Evolutionary conservation across 441 rosid species (phyloP).

Genomic region (Dalechampia spathulata): DNA sequence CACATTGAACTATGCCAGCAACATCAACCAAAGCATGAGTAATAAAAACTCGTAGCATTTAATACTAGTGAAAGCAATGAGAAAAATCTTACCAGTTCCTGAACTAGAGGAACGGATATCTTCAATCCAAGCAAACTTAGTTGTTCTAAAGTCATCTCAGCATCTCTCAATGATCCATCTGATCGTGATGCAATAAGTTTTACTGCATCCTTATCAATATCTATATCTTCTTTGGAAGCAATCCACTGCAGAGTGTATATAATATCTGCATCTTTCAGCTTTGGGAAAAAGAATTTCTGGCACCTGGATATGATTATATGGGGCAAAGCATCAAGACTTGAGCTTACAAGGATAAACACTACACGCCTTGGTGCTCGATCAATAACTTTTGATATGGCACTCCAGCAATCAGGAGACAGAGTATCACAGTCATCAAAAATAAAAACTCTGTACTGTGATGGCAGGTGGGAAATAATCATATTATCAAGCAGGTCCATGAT

Average conservation of each 20-base stretch:
- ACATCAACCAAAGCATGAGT: neutral
- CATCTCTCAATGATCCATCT: conserved; percentile 97
- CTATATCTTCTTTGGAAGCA: conserved; percentile 72
- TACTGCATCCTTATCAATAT: conserved; percentile 81
- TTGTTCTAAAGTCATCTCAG: conserved; percentile 97
- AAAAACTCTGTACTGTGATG: conserved; percentile 63
- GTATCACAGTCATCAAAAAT: conserved; percentile 90
- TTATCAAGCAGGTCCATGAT: conserved; percentile 66
- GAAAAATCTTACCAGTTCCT: conserved; percentile 65
- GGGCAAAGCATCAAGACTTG: conserved; percentile 90
- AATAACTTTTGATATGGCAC: conserved; percentile 73
- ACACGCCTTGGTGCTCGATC: conserved; percentile 85
- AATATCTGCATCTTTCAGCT: conserved; percentile 89
- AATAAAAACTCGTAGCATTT: neutral
- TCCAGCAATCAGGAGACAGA: conserved; percentile 75
- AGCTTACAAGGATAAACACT: conserved; percentile 80
- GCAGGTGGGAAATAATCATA: conserved; percentile 48
- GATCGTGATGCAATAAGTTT: conserved; percentile 96
- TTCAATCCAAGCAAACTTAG: conserved; percentile 86
- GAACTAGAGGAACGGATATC: conserved; percentile 83
- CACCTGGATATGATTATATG: conserved; percentile 93
- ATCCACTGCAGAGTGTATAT: conserved; percentile 72
- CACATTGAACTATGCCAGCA: neutral
- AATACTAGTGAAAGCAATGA: neutral
- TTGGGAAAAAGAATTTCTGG: conserved; percentile 97